Evolutionary conservation across 495 filamentous ascomycete genomes (phyloP).

Genomic region (Penicillium diatomitis): DNA sequence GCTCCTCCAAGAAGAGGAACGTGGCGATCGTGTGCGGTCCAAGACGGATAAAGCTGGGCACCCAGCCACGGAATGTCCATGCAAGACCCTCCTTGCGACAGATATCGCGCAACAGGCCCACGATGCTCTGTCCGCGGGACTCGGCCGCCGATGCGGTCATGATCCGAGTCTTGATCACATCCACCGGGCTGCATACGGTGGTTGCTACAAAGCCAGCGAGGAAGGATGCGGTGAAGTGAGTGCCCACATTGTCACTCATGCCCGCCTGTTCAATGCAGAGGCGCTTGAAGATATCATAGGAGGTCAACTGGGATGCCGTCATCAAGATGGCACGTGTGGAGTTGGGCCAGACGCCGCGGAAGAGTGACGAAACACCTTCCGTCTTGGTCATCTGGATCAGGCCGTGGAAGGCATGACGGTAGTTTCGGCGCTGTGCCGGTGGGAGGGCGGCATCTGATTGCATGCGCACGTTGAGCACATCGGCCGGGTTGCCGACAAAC

Average conservation of each 20-base stretch:
- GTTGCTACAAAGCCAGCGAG: conserved; percentile 89
- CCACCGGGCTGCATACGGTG: conserved; percentile 88
- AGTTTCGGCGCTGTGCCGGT: conserved; percentile 65
- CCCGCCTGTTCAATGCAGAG: conserved; percentile 56
- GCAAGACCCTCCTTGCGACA: conserved; percentile 65
- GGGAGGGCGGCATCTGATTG: conserved; percentile 87
- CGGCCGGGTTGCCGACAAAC: conserved; percentile 84
- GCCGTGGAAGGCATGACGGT: conserved; percentile 81
- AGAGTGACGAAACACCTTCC: conserved; percentile 65
- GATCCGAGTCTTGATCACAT: conserved; percentile 93
- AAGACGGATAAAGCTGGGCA: conserved; percentile 88
- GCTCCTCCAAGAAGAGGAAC: conserved; percentile 87
- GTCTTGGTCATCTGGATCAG: conserved; percentile 72
- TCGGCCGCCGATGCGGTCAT: conserved; percentile 62
- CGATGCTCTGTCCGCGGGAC: conserved; percentile 47
- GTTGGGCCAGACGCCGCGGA: conserved; percentile 89
- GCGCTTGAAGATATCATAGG: conserved; percentile 86
- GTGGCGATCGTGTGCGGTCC: conserved; percentile 91
- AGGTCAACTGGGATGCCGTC: conserved; percentile 84
- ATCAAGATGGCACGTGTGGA: conserved; percentile 82
- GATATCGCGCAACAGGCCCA: conserved; percentile 54
- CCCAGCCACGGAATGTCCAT: conserved; percentile 98
- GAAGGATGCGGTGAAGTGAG: conserved; percentile 81
- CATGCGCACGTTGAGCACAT: conserved; percentile 97
- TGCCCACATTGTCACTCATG: conserved; percentile 67